phyloP scores from a whole-genome alignment of 1,139 yeast genomes.

The Debaryomyces nepalensis region DNA sequence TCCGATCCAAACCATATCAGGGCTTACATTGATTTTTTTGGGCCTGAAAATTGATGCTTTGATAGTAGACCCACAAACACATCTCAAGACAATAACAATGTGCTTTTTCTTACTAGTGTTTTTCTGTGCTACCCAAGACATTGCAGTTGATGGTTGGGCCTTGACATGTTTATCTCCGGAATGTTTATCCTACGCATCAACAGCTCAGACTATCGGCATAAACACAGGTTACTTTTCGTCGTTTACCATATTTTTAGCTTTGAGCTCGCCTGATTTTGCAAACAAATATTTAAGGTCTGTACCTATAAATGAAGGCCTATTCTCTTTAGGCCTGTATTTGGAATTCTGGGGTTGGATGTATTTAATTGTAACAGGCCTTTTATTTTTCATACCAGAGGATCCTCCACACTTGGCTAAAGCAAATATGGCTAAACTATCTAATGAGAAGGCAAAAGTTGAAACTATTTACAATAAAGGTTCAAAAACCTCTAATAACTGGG shows the following conservation, averaged over 20 bases:
- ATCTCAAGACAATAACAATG: slow-evolving; percentile 58
- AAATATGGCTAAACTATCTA: slow-evolving; percentile 45
- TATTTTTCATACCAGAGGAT: slow-evolving; percentile 68
- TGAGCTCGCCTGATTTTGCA: slow-evolving; percentile 91
- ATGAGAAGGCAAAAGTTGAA: slow-evolving; percentile 35
- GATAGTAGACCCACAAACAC: slow-evolving; percentile 58
- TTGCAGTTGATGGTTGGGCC: slow-evolving; percentile 99
- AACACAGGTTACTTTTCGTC: slow-evolving; percentile 92
- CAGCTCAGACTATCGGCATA: slow-evolving; percentile 95
- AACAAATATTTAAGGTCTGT: slow-evolving; percentile 72
- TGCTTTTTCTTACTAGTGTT: slow-evolving; percentile 79
- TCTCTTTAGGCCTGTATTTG: slow-evolving; percentile 76
- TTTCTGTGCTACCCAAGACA: slow-evolving; percentile 96
- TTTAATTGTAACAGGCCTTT: slow-evolving; percentile 64
- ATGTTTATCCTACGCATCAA: slow-evolving; percentile 90
- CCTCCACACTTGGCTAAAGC: slow-evolving; percentile 54
- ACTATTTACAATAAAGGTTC: slow-evolving; percentile 31
- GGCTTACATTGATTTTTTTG: slow-evolving; percentile 64
- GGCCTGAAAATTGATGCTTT: slow-evolving; percentile 64
- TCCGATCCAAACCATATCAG: slow-evolving; percentile 83
- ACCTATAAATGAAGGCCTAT: slow-evolving; percentile 68
- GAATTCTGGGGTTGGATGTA: slow-evolving; percentile 78
- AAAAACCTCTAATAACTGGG: slow-evolving; percentile 25
- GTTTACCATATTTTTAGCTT: slow-evolving; percentile 87
- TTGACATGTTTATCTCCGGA: slow-evolving; percentile 79